A percentile compares a stretch with the other conserved stretches of the same genome.
Evolutionary conservation across 495 filamentous ascomycete species (phyloP).

Genomic region (Hyaloscypha finlandica): DNA sequence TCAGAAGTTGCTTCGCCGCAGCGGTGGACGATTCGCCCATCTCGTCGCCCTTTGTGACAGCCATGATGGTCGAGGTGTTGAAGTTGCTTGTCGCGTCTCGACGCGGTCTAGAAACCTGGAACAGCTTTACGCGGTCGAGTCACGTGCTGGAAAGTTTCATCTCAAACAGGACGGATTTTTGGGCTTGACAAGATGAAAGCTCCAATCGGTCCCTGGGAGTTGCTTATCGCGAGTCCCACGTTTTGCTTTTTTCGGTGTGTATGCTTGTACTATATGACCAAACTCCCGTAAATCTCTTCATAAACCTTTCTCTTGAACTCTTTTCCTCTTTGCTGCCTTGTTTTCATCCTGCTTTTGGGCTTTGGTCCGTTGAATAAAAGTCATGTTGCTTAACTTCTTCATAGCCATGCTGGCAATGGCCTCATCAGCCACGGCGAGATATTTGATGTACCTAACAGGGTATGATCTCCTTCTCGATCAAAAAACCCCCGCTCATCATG

Average conservation of each 20-base stretch:
- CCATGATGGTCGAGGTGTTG: conserved; percentile 22
- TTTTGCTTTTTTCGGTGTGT: not conserved
- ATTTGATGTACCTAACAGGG: conserved; percentile 64
- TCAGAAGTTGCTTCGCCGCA: conserved; percentile 66
- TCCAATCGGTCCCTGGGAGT: not conserved
- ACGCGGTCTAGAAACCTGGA: conserved; percentile 27
- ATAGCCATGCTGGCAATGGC: conserved; percentile 17
- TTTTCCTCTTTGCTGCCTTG: not conserved
- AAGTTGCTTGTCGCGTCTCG: conserved; percentile 12
- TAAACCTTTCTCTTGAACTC: not conserved
- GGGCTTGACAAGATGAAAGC: not conserved
- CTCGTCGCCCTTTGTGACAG: conserved; percentile 32
- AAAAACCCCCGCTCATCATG: not conserved
- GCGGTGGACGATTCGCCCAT: conserved; percentile 76
- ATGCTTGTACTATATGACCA: not conserved
- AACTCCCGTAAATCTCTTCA: not conserved
- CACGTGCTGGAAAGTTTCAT: conserved; percentile 35
- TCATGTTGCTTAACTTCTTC: conserved; percentile 5
- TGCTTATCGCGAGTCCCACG: not conserved
- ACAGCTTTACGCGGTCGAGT: conserved; percentile 58
- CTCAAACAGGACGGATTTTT: not conserved
- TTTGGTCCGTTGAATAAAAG: not conserved
- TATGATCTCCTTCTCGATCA: conserved; percentile 29
- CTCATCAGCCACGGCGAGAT: conserved; percentile 37
- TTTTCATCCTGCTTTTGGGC: not conserved